These are phyloP conservation scores for Quercus lobata DNA, from an alignment of 331 rosid species.

Conservation along the genomic window DNA sequence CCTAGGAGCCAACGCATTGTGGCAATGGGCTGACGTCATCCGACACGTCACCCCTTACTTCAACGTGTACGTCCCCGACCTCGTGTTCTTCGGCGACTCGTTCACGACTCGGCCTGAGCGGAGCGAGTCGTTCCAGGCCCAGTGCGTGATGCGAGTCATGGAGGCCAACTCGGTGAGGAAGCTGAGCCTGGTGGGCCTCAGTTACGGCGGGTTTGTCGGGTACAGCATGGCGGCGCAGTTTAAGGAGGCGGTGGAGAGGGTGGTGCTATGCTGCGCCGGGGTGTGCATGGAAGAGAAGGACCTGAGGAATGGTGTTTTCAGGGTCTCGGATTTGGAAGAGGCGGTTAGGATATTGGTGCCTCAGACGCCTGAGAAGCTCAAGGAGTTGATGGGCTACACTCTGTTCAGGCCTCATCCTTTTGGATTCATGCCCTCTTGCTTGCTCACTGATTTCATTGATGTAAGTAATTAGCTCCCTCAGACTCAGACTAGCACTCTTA, in stretches of 20 bases:
- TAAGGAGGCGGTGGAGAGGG: conserved; percentile 51
- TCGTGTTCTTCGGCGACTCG: conserved; percentile 66
- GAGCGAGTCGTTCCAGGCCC: conserved; percentile 61
- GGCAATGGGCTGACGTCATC: conserved; percentile 73
- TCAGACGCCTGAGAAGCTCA: conserved; percentile 38
- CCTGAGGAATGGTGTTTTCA: conserved; percentile 47
- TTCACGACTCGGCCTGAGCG: conserved; percentile 51
- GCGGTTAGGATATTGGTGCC: conserved; percentile 66
- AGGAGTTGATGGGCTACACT: conserved; percentile 35
- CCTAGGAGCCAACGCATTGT: conserved; percentile 62
- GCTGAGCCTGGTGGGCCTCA: conserved; percentile 59
- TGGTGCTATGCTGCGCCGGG: conserved; percentile 70
- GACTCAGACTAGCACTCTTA: neutral
- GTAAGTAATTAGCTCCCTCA: conserved; percentile 23
- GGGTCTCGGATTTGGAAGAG: conserved; percentile 55
- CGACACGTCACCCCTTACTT: conserved; percentile 38
- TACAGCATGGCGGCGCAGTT: conserved; percentile 51
- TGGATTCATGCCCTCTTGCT: conserved; percentile 55
- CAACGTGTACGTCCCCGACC: conserved; percentile 80
- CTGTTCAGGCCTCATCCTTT: conserved; percentile 34
- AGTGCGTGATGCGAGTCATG: conserved; percentile 65
- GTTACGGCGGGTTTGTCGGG: conserved; percentile 82
- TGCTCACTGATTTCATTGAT: conserved; percentile 57
- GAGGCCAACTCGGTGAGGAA: conserved; percentile 46
- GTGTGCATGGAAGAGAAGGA: conserved; percentile 80